Base-by-base conservation (phyloP, 257 asterid species). In the Fraxinus quadrangulata region DNA sequence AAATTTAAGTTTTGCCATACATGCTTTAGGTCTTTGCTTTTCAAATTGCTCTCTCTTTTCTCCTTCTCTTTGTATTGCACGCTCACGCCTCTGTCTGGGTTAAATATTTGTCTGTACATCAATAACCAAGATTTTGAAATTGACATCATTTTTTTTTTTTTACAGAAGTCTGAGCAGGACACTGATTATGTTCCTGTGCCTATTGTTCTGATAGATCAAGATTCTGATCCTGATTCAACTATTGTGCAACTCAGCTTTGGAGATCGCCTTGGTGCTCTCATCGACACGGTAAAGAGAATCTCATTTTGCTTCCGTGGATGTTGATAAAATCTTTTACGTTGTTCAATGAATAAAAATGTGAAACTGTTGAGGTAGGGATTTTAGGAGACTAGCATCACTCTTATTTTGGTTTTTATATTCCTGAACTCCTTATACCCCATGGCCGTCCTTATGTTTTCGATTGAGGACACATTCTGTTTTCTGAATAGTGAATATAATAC, bases 181-280 rank as follows among this genome's bases (percentile, higher is more conserved):
- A 73, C 71, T 74, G 94, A 85, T 70, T 12, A 65, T 85, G 87
- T 93, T 77, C 99, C 99, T 65, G 85, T 87, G 92, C 99, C 99
- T 24, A 87, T 95, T 71, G 98, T 95, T 79, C 84, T 89, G 84
- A 92, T 91, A 73, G 96, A 91, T 87, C 99, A 95, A 87, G 97
- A 93, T 81, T 82, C 95, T 80, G 92, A 88, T 79, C 87, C 96
- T 24, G 94, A 87, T 66, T 96, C 94, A 84, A 93, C 99, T 42
- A 86, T 89, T 24, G 98, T 93, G 79, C 91, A 95, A 87, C 84
- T 95, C 77, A 91, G 98, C 86, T 95, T 95, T 73, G 99, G 99
- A 54, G 98, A 95, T 89, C 99, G 99, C 68, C 96, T 95, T 30
- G 98, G 98, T 76, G 94, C 96, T 79, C 97, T 95, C 61, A 85